These are phyloP conservation scores for Clonostachys sp. DNA, from an alignment of 2,329 filamentous ascomycete genomes.

Conservation along the genomic window DNA sequence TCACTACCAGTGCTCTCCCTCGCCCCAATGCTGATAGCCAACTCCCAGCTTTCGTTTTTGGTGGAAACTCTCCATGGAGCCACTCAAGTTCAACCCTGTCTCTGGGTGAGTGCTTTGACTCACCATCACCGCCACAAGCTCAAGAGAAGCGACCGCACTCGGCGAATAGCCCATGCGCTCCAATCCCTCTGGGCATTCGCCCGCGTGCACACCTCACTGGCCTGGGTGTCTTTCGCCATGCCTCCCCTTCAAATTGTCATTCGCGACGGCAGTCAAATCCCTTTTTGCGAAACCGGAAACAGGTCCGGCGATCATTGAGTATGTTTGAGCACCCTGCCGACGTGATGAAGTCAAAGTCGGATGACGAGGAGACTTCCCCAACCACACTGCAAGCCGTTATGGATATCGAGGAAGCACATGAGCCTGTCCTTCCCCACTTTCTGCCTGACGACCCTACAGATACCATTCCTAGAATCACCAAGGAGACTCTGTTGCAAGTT, in stretches of 20 bases:
- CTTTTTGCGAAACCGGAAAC: constrained; percentile 74
- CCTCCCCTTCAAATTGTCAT: constrained; percentile 69
- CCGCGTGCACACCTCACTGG: constrained; percentile 61
- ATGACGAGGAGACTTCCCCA: constrained; percentile 46
- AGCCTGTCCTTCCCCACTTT: constrained; percentile 79
- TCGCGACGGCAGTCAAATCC: constrained; percentile 69
- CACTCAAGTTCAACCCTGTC: constrained; percentile 44
- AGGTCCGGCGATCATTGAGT: constrained; percentile 87
- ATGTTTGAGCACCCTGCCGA: constrained; percentile 96
- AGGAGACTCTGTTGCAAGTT: constrained; percentile 77
- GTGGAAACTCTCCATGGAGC: constrained; percentile 25
- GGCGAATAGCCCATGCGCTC: constrained; percentile 52
- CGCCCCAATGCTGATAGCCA: constrained; percentile 60
- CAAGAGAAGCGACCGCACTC: constrained; percentile 61
- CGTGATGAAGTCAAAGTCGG: constrained; percentile 71
- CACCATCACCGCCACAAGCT: constrained; percentile 68
- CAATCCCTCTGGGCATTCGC: constrained; percentile 54
- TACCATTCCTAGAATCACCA: constrained; percentile 81
- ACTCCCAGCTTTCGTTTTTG: constrained; percentile 73
- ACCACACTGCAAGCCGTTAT: constrained; percentile 65
- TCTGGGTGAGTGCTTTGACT: constrained; percentile 74
- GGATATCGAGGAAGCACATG: constrained; percentile 75
- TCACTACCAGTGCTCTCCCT: constrained; percentile 62
- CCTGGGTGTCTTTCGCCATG: constrained; percentile 55
- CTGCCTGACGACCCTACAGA: constrained; percentile 75